Evolutionary conservation across 441 rosid genomes (phyloP).

Genomic region (Geranium incanum): DNA sequence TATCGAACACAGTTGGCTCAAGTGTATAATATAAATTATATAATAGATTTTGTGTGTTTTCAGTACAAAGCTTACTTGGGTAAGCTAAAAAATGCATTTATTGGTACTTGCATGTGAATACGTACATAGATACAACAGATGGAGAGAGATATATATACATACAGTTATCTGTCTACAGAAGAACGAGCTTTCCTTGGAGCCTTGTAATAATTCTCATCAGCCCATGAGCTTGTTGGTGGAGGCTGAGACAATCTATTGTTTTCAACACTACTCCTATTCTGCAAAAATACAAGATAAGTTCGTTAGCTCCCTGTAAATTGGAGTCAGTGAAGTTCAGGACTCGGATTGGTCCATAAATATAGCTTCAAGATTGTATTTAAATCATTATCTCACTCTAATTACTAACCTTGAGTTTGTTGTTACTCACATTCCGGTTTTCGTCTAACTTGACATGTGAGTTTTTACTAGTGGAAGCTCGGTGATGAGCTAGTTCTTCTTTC

Average conservation of each 20-base stretch:
- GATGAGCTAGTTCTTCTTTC: slow-evolving; percentile 77
- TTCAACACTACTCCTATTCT: slow-evolving; percentile 49
- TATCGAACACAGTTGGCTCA: too few species aligned
- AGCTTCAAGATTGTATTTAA: slow-evolving; percentile 33
- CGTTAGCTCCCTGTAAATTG: not conserved
- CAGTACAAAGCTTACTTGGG: too few species aligned
- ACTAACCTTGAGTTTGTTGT: slow-evolving; percentile 50
- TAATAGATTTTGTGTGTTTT: too few species aligned
- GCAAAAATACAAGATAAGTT: slow-evolving; percentile 21
- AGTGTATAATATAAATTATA: too few species aligned
- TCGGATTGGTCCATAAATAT: not conserved
- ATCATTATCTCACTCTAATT: slow-evolving; percentile 11
- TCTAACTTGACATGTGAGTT: slow-evolving; percentile 29
- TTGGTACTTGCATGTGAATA: not conserved
- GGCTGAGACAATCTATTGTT: slow-evolving; percentile 44
- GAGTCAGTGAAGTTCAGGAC: not conserved
- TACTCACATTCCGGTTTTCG: slow-evolving; percentile 37
- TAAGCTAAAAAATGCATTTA: not conserved
- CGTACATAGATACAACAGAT: not conserved
- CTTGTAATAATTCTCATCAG: slow-evolving; percentile 39
- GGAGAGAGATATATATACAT: not conserved
- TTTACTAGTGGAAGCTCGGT: slow-evolving; percentile 59
- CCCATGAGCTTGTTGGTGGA: slow-evolving; percentile 34
- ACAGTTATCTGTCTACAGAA: slow-evolving; percentile 36
- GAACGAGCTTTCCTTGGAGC: slow-evolving; percentile 60